phyloP scores from a whole-genome alignment of 2,329 filamentous ascomycete species.

The Botryotinia narcissicola region DNA sequence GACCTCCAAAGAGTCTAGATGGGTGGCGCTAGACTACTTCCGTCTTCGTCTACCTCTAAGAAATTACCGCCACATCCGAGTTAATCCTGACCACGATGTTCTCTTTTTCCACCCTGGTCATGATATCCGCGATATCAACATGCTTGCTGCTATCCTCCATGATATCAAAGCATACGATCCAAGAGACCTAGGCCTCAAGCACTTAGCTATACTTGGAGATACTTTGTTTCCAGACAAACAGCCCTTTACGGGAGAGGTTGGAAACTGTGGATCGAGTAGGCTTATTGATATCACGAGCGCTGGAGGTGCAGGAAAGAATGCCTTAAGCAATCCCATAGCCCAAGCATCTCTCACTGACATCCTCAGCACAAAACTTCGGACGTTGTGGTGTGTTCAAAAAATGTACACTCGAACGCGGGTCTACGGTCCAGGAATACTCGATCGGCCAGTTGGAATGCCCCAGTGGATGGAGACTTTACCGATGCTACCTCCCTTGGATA shows the following conservation, averaged over 20 bases:
- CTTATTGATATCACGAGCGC: not conserved
- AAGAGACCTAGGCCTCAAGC: not conserved
- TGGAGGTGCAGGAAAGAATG: not conserved
- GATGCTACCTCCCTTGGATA: not conserved
- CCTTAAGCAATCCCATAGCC: not conserved
- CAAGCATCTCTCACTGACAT: not conserved
- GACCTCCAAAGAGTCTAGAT: constrained; percentile 1
- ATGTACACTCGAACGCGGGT: not conserved
- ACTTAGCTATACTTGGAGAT: not conserved
- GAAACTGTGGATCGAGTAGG: not conserved
- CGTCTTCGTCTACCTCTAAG: constrained; percentile 2
- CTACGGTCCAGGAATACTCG: not conserved
- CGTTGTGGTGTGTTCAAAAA: not conserved
- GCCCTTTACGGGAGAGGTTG: not conserved
- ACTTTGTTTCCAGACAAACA: not conserved
- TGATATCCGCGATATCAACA: not conserved
- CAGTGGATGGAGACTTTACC: not conserved
- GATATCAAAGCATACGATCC: constrained; percentile 11
- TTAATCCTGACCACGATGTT: constrained; percentile 3
- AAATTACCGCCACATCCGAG: not conserved
- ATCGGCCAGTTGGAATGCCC: no score
- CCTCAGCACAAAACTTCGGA: constrained; percentile 6
- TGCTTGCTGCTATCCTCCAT: constrained; percentile 11
- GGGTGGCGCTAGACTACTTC: constrained; percentile 2
- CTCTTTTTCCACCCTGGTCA: not conserved